These are phyloP conservation scores for Psilocybe mexicana DNA, from an alignment of 1,284 basidiomycete species.

Conservation along the genomic window DNA sequence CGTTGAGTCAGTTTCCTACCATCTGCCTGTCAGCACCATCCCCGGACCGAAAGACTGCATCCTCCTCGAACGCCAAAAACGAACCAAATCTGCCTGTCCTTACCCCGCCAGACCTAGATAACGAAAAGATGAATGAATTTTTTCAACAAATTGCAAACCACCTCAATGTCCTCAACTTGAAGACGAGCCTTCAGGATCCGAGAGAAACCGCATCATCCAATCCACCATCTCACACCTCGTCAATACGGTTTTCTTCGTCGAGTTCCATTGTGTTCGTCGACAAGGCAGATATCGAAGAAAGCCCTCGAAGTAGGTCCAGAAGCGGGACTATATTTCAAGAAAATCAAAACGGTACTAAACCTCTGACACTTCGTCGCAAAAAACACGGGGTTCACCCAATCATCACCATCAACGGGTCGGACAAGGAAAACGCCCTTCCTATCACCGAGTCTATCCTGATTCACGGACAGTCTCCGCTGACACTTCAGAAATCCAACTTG, in stretches of 20 bases:
- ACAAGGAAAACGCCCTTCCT: slow-evolving; percentile 37
- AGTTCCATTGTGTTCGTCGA: background rate
- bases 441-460: slow-evolving; percentile 50
- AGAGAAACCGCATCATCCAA: slow-evolving; percentile 22
- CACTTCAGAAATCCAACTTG: slow-evolving; percentile 14
- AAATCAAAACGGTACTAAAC: slow-evolving; percentile 18
- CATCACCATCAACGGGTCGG: slow-evolving; percentile 19
- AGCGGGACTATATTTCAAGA: background rate
- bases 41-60: slow-evolving; percentile 21
- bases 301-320: background rate
- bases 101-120: slow-evolving; percentile 54
- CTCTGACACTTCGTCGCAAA: slow-evolving; percentile 35
- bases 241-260: background rate
- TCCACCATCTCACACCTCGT: slow-evolving; percentile 7
- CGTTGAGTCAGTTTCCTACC: slow-evolving; percentile 19
- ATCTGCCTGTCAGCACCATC: slow-evolving; percentile 24
- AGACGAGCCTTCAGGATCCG: slow-evolving; percentile 28
- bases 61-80: slow-evolving; percentile 19
- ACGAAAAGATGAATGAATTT: slow-evolving; percentile 75
- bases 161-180: slow-evolving; percentile 67
- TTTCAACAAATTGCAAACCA: slow-evolving; percentile 83
- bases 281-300: background rate
- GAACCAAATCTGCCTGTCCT: slow-evolving; percentile 39
- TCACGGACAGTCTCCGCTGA: slow-evolving; percentile 29
- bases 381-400: slow-evolving; percentile 19